Base-by-base conservation (phyloP, 768 basidiomycete genomes). In the Leccinum barrowsii region DNA sequence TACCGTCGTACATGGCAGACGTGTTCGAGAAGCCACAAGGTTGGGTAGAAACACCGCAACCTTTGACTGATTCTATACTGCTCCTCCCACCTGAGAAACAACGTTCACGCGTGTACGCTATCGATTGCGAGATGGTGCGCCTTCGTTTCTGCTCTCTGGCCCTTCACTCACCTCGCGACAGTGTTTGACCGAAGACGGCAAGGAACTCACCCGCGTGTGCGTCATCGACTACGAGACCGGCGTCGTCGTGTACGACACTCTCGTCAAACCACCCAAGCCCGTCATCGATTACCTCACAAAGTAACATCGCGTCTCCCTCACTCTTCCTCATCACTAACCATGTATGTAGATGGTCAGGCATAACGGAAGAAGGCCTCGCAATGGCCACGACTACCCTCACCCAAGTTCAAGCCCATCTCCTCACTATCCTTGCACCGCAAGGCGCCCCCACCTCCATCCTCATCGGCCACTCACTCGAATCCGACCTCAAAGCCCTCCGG, bases 101-200 rank as follows among this genome's bases (percentile, higher is more conserved):
- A n/a, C 70, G 70, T 48, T 77, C 81, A 4, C 78, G 76, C 58
- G 82, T 96, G 24, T 86, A 90, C 56, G 92, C 92, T 0, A 82
- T 99, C 50, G 96, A 99, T 78, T 98, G 96, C 72, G 96, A 98
- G 72, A 98, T 98, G 96, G 95, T 92, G 59, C 54, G 83, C 12
- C 34, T 67, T 10, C 17, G n/a, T 40, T 1, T 8, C 5, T 46
- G 1, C 17, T 4, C 51, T 11, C 1, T 5, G 10, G 10, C 3
- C 0, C 15, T 40, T 37, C 7, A 46, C 66, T 62, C 26, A 66
- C 34, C 19, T 17, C 44, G 2, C 22, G 7, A 7, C 24, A 97
- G 94, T 96, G 94, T 69, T 63, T 88, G 71, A 95, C 94, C 1
- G 89, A 89, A 66, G 89, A 90, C 55, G 95, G 94, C 8, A 94